Base-by-base conservation (phyloP, 352 stramenopile genomes). In the Phytophthora cactorum region DNA sequence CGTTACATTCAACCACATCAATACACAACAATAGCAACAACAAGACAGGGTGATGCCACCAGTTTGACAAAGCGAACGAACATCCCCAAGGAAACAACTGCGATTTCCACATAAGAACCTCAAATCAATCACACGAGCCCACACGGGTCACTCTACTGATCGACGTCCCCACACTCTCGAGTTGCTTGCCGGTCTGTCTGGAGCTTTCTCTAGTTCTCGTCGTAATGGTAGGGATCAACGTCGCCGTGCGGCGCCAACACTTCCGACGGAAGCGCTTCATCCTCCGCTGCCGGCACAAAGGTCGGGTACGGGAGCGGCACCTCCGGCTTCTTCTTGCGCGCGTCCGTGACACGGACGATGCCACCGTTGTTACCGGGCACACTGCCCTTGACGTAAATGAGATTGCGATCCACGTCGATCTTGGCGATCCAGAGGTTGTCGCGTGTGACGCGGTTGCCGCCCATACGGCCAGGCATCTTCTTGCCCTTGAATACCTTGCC, bases 401-500 rank as follows among this genome's bases (percentile, higher is more conserved):
- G 78, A 72, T 98, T 97, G 71, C 93, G 89, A 68, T 95, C 75
- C 29, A 91, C 79, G 77, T 99, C 96, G 60, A 98, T 88, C 84
- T 97, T 96, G 59, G 90, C 81, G 52, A 97, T 82, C 86, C 88
- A 95, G 3, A 99, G 79, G 77, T 99, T 99, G 83, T 99, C 96
- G 36, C 97, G 91, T 27, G 98, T 99, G 14, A 98, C 90, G 57
- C 88, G 86, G 44, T 96, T 92, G 46, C 83, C 86, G 58, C 98
- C 98, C 93, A 99, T 99, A 15, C 95, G 91, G 9, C 98, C 98
- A 34, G 98, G 89, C 98, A 99, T 99, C 79, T 99, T 99, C 87
- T 99, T 99, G 43, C 98, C 98, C 82, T 99, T 99, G 70, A 98
- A 99, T 8, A 99, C 98, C 68, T 97, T 95, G 59, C 98, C 98